Percentiles rank a stretch among this genome's conserved stretches.
phyloP scores from a whole-genome alignment of 108 stramenopile genomes.

The Cyclotella distinguenda region DNA sequence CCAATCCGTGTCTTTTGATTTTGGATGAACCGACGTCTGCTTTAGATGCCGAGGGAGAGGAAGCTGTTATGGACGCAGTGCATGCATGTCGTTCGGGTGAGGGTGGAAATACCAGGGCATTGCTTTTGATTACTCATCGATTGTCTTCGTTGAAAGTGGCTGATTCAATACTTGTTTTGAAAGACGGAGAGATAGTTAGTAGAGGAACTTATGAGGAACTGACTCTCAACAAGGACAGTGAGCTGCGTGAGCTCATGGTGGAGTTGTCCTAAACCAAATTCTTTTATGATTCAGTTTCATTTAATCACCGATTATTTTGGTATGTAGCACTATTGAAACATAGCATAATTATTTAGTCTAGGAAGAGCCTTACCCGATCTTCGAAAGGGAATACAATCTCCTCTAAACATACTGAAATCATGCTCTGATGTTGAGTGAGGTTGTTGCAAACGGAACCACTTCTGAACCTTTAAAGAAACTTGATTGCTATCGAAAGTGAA shows the following conservation, averaged over 20 bases:
- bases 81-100: conserved; percentile 55
- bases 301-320: background rate
- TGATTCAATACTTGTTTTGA: conserved; percentile 69
- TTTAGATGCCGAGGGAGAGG: conserved; percentile 77
- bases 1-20: conserved; percentile 81
- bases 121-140: conserved; percentile 78
- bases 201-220: conserved; percentile 54
- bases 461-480: too few relatives aligned
- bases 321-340: too few relatives aligned
- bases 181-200: conserved; percentile 65
- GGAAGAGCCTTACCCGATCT: too few relatives aligned
- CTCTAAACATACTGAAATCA: too few relatives aligned
- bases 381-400: too few relatives aligned
- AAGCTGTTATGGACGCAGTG: conserved; percentile 68
- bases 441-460: too few relatives aligned
- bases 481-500: too few relatives aligned
- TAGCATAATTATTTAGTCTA: too few relatives aligned
- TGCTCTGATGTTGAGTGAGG: too few relatives aligned
- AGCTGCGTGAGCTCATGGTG: conserved; percentile 63
- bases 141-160: conserved; percentile 63
- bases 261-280: conserved; percentile 39
- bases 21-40: conserved; percentile 90
- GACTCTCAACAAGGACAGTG: conserved; percentile 42
- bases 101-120: conserved; percentile 29
- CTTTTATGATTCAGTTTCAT: background rate